Percentiles rank a stretch among this genome's conserved stretches.
Evolutionary conservation across 2,329 filamentous ascomycete species (phyloP).

Genomic region (Hymenoscyphus fructigenus): DNA sequence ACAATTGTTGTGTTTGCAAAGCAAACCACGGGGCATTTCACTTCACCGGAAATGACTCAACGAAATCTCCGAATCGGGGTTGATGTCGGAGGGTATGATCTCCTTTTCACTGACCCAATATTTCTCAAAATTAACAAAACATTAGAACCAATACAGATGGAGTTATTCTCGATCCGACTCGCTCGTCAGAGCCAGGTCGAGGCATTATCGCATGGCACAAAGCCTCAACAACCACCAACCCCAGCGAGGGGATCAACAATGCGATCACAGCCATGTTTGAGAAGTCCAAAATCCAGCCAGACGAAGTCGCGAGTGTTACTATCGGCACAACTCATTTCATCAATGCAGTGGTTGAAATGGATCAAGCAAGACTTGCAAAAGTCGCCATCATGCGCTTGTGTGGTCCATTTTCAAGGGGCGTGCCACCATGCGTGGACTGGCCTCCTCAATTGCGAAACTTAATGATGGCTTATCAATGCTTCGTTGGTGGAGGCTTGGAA

Average conservation of each 20-base stretch:
- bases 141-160: conserved; percentile 37
- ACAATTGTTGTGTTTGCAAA: neutral
- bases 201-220: conserved; percentile 33
- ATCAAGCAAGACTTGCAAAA: conserved; percentile 37
- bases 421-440: conserved; percentile 49
- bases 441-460: conserved; percentile 42
- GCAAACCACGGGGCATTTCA: neutral
- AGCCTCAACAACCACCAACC: conserved; percentile 29
- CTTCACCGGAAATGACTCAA: neutral
- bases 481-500: conserved; percentile 48
- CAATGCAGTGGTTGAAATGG: conserved; percentile 9
- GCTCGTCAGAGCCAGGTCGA: conserved; percentile 9
- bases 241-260: conserved; percentile 28
- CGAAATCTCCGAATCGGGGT: conserved; percentile 33
- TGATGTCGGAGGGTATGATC: conserved; percentile 35
- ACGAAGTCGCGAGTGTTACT: conserved; percentile 24
- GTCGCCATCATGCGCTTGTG: conserved; percentile 50
- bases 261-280: conserved; percentile 27
- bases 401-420: conserved; percentile 45
- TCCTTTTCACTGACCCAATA: neutral
- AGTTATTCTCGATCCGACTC: conserved; percentile 9
- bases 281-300: conserved; percentile 20
- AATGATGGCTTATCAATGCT: conserved; percentile 43
- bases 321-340: conserved; percentile 45
- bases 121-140: neutral